Evolutionary conservation across 2,329 filamentous ascomycete genomes (phyloP), one percentile per base, ranked within the genome.

Genomic region (Aureobasidium musti): DNA sequence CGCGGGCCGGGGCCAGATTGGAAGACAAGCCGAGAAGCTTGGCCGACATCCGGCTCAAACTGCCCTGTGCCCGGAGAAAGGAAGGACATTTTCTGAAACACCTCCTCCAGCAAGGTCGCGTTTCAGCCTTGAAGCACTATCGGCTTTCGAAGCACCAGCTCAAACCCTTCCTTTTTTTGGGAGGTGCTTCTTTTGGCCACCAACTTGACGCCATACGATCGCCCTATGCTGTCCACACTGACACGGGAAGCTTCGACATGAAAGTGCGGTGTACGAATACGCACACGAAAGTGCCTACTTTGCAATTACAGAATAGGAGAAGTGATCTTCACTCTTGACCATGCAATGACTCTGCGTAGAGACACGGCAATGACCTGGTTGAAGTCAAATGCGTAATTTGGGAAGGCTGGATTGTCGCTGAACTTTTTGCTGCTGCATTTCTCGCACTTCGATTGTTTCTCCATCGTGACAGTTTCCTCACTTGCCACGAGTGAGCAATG

Each of bases 61-160:
- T 63, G 59, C 59, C 37, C 23, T 30, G 59, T 41, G 14, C 45
- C 17, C 30, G 13, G 30, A 11, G 8, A 26, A 41, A 17, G n/a
- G 8, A 26, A 41, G 21, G n/a, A 33, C 45, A 26, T n/a, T 28
- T 23, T 41, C 10, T 35, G 59, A 63, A 63, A 63, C 59, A 49
- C 14, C 43, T 7, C 41, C 45, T 52, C 43, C 41, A 37, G 49
- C 28, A 60, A 30, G 39, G 3, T 17, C 33, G 26, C 45, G 59
- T 63, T 63, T 63, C 59, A 63, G 59, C 47, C 30, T 50, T 21
- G n/a, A 6, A 52, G 21, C 45, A 63, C 59, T 30, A 63, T 52
- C 35, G 59, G 8, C 17, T 41, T 52, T 33, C 28, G 45, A 63
- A 52, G 23, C 59, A 52, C 13, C 59, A 63, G 59, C 30, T 30